phyloP scores from a whole-genome alignment of 352 stramenopile genomes.

The Globisporangium orthogonon region DNA sequence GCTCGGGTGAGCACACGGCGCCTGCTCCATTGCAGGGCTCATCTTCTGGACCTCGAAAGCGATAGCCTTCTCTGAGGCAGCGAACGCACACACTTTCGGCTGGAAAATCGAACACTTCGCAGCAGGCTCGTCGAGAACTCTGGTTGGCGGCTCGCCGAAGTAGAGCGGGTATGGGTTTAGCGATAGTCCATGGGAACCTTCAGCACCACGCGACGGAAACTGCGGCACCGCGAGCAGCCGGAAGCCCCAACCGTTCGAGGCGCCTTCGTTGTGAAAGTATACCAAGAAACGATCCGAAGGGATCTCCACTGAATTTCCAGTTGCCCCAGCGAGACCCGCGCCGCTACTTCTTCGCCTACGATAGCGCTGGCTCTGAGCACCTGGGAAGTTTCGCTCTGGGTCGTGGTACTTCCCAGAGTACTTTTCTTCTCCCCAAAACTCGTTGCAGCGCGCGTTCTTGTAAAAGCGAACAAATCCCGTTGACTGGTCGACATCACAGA shows the following conservation, averaged over 20 bases:
- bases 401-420: slow-evolving; percentile 74
- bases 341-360: slow-evolving; percentile 23
- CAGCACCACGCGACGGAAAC: slow-evolving; percentile 14
- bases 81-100: slow-evolving; percentile 38
- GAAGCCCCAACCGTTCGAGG: slow-evolving; percentile 61
- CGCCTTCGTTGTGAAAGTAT: slow-evolving; percentile 59
- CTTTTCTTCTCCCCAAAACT: slow-evolving; percentile 61
- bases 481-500: slow-evolving; percentile 57
- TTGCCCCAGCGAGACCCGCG: slow-evolving; percentile 1
- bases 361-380: slow-evolving; percentile 48
- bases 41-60: slow-evolving; percentile 42
- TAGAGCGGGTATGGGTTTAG: slow-evolving; percentile 68
- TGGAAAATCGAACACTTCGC: slow-evolving; percentile 60
- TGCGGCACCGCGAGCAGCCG: slow-evolving; percentile 47
- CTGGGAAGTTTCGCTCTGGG: slow-evolving; percentile 67
- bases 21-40: slow-evolving; percentile 22
- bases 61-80: slow-evolving; percentile 45
- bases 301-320: slow-evolving; percentile 45
- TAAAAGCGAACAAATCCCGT: slow-evolving; percentile 68
- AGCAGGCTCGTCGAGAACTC: slow-evolving; percentile 35
- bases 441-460: slow-evolving; percentile 57
- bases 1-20: slow-evolving; percentile 21
- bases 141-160: slow-evolving; percentile 53
- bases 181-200: background rate
- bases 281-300: slow-evolving; percentile 62